Evolutionary conservation across 306 rosid genomes (phyloP).

Genomic region (Abrus pulchellus): DNA sequence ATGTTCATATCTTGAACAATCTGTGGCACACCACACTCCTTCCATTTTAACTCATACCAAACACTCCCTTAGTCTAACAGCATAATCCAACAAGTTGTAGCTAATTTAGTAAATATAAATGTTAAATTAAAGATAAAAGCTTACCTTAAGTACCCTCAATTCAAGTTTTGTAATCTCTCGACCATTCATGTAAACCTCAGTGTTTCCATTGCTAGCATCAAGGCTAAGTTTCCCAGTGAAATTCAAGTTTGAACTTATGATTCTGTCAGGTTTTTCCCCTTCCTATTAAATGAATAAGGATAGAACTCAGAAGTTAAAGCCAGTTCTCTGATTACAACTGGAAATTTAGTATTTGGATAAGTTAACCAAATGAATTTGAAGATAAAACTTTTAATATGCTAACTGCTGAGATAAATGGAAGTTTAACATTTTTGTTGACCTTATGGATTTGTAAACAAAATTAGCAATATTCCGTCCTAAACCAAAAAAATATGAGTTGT

Average conservation of each 20-base stretch:
- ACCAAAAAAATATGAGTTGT: not conserved
- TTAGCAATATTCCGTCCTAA: not conserved
- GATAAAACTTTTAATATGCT: conserved; percentile 9
- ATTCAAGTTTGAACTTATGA: conserved; percentile 91
- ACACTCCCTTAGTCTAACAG: conserved; percentile 2
- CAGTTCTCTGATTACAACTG: conserved; percentile 6
- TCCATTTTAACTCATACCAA: conserved; percentile 29
- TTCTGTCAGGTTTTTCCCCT: conserved; percentile 93
- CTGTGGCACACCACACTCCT: conserved; percentile 1
- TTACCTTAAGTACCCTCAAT: conserved; percentile 90
- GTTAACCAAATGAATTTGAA: conserved; percentile 29
- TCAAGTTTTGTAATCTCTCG: conserved; percentile 97
- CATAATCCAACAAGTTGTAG: conserved; percentile 36
- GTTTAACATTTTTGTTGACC: not conserved
- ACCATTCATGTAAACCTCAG: conserved; percentile 94
- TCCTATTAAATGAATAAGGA: conserved; percentile 68
- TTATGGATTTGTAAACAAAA: conserved; percentile 23
- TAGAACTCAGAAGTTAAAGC: conserved; percentile 33
- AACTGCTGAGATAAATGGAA: conserved; percentile 1
- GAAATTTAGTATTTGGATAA: conserved; percentile 17
- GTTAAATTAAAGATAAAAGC: conserved; percentile 42
- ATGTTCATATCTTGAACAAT: conserved; percentile 16
- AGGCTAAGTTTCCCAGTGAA: conserved; percentile 83
- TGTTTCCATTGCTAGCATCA: conserved; percentile 91
- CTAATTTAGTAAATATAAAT: conserved; percentile 18